A percentile compares a stretch with the other conserved stretches of the same genome.
Evolutionary conservation across 2,329 filamentous ascomycete genomes (phyloP).

Genomic region (Ceratocystis destructans): DNA sequence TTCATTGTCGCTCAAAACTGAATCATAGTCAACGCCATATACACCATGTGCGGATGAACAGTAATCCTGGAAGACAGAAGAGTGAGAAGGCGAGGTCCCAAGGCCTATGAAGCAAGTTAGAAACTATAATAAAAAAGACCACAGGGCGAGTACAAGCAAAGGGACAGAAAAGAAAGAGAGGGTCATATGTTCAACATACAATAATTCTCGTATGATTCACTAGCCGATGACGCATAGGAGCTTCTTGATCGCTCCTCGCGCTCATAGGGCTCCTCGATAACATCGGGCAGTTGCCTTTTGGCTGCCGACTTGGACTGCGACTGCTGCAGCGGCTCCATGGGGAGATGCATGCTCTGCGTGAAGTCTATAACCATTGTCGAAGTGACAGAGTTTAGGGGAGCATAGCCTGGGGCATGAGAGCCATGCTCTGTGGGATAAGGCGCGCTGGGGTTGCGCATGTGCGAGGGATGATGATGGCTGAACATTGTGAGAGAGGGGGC

Average conservation of each 20-base stretch:
- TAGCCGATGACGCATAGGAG: slow-evolving; percentile 30
- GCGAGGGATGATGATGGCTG: background rate
- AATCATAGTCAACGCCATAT: slow-evolving; percentile 47
- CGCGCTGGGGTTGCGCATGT: slow-evolving; percentile 57
- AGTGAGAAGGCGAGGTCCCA: background rate
- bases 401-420: slow-evolving; percentile 31
- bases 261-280: slow-evolving; percentile 70
- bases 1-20: slow-evolving; percentile 52
- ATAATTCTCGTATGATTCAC: slow-evolving; percentile 47
- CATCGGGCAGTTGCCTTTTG: slow-evolving; percentile 61
- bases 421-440: slow-evolving; percentile 56
- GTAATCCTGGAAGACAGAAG: background rate
- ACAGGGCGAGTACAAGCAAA: slow-evolving; percentile 10
- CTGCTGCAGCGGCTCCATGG: slow-evolving; percentile 4
- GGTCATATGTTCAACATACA: slow-evolving; percentile 48
- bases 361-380: background rate
- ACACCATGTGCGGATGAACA: slow-evolving; percentile 26
- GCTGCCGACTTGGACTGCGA: slow-evolving; percentile 30
- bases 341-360: slow-evolving; percentile 22
- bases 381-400: slow-evolving; percentile 25
- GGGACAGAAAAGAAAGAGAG: background rate
- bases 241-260: slow-evolving; percentile 42
- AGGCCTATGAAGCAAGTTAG: slow-evolving; percentile 12
- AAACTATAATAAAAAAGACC: slow-evolving; percentile 19
- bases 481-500: slow-evolving; percentile 40